A percentile compares a stretch with the other conserved stretches of the same genome.
Evolutionary conservation across 2,329 filamentous ascomycete species (phyloP).

Genomic region (Achaetomium macrosporum): DNA sequence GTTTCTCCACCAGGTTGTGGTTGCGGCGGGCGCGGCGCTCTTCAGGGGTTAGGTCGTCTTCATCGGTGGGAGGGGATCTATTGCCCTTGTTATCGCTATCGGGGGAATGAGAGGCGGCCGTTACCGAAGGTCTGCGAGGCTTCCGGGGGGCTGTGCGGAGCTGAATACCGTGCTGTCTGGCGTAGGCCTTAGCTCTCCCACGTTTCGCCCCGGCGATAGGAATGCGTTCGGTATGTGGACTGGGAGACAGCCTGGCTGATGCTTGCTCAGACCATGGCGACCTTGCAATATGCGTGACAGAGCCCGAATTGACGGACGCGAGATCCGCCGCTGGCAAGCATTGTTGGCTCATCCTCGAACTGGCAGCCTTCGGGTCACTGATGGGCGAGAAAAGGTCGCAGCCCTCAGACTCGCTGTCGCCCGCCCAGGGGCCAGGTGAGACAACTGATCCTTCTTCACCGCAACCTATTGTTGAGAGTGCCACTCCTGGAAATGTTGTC

Average conservation of each 20-base stretch:
- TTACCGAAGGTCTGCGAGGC: constrained; percentile 1
- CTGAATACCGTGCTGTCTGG: constrained; percentile 12
- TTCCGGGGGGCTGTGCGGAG: constrained; percentile 22
- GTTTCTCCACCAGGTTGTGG: constrained; percentile 33
- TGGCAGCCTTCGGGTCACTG: background rate
- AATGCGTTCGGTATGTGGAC: background rate
- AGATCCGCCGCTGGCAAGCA: background rate
- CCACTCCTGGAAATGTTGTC: background rate
- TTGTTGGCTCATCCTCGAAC: background rate
- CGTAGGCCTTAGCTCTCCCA: constrained; percentile 1
- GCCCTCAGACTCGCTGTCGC: constrained; percentile 8
- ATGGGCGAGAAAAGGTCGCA: constrained; percentile 5
- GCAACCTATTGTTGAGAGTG: constrained; percentile 1
- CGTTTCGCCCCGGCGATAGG: background rate
- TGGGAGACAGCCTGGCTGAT: background rate
- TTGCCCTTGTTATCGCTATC: background rate
- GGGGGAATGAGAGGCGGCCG: too few species aligned
- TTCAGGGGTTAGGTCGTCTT: constrained; percentile 24
- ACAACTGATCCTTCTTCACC: too few species aligned
- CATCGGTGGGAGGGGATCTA: constrained; percentile 4
- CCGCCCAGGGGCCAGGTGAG: constrained; percentile 1
- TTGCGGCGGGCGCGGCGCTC: constrained; percentile 30
- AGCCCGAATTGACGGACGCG: background rate
- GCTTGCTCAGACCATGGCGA: constrained; percentile 4
- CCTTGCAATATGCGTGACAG: background rate